phyloP scores from a whole-genome alignment of 1,139 yeast species.

The Blastobotrys buckinghamii region DNA sequence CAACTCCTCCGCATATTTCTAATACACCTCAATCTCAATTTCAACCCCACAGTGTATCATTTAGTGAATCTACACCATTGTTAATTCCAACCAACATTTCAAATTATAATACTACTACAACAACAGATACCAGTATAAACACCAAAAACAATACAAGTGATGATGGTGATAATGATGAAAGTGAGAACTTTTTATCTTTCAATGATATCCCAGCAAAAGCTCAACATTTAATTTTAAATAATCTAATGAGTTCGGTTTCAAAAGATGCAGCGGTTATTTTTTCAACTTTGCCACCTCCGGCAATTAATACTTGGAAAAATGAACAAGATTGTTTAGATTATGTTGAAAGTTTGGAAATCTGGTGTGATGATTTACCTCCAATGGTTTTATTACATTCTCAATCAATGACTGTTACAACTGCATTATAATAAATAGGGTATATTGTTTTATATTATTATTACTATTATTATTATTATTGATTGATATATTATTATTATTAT shows the following conservation, averaged over 20 bases:
- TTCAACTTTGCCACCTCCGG: conserved; percentile 86
- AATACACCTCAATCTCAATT: neutral
- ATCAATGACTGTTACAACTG: conserved; percentile 93
- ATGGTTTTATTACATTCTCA: conserved; percentile 77
- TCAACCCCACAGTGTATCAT: neutral
- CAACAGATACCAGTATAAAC: neutral
- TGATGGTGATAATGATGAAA: conserved; percentile 12
- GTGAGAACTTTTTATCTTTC: conserved; percentile 35
- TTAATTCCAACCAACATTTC: no score
- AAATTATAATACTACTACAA: neutral
- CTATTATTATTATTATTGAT: conserved; percentile 93
- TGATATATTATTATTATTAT: conserved; percentile 34
- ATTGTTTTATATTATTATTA: neutral
- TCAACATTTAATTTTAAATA: conserved; percentile 83
- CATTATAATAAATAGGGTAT: conserved; percentile 49
- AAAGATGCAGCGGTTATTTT: conserved; percentile 64
- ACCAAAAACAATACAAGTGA: neutral
- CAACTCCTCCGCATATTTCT: neutral
- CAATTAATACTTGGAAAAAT: conserved; percentile 68
- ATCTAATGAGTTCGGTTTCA: conserved; percentile 66
- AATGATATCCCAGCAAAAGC: conserved; percentile 87
- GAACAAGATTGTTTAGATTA: conserved; percentile 68
- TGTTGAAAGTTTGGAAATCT: conserved; percentile 68
- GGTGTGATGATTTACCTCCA: conserved; percentile 83
- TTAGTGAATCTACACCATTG: conserved; percentile 15